phyloP scores from a whole-genome alignment of 192 early-diverging fungal genomes.

The Linnemannia elongata region DNA sequence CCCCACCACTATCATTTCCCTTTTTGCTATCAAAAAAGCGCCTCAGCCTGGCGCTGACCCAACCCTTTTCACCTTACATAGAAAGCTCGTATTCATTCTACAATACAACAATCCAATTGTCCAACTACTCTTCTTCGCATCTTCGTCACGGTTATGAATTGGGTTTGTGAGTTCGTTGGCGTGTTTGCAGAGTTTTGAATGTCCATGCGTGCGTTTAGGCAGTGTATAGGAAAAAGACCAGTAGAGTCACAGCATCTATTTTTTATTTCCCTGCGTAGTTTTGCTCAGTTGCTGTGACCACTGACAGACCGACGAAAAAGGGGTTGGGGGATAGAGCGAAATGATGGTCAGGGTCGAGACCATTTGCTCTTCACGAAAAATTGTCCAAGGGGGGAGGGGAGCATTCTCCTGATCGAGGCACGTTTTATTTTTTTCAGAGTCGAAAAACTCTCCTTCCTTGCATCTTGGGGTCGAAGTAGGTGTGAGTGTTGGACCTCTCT shows the following conservation, averaged over 20 bases:
- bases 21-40: conserved; percentile 7
- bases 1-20: conserved; percentile 3
- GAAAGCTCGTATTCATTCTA: neutral
- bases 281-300: too few relatives aligned
- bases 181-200: neutral
- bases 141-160: neutral
- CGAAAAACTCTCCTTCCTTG: too few relatives aligned
- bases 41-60: conserved; percentile 8
- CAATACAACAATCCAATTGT: neutral
- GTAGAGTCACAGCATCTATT: neutral
- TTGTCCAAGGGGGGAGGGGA: too few relatives aligned
- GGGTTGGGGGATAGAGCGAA: too few relatives aligned
- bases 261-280: neutral
- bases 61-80: neutral
- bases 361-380: too few relatives aligned
- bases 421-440: too few relatives aligned
- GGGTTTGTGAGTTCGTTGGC: neutral
- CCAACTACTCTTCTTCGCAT: neutral
- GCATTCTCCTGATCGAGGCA: too few relatives aligned
- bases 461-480: too few relatives aligned
- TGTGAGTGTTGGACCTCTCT: too few relatives aligned
- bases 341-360: too few relatives aligned
- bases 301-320: too few relatives aligned
- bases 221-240: neutral
- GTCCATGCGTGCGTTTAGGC: neutral